Evolutionary conservation across 148 eudicot species (phyloP), one percentile per base, ranked within the genome.

Genomic region (Agrostemma githago): DNA sequence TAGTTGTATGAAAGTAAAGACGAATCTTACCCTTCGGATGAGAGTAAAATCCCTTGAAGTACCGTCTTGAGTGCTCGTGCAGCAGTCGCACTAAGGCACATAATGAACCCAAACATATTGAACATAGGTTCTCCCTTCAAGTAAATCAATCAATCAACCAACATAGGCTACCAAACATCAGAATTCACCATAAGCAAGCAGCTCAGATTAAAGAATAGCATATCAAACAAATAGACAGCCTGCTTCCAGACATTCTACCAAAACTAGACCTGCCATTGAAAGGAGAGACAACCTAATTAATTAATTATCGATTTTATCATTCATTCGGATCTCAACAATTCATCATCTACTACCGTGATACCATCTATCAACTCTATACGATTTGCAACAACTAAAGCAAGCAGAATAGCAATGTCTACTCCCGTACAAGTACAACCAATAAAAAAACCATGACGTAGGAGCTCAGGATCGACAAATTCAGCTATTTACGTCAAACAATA

Each of bases 11-110:
- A 15, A 40, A 5, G 38, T 41, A 17, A 12, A 16, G 70, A 26
- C 3, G 8, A 51, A 43, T 15, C 76, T 78, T 89, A 93, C 98
- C 85, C 93, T 81, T 93, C 98, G 14, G 98, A 87, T 43, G 98
- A 87, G 21, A 93, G 84, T 82, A 92, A 84, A 73, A 92, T 90
- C 78, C 97, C 97, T 77, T 89, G 93, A 76, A 92, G 86, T 5
- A 90, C 96, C 0, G 98, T 85, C 72, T 90, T 93, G 62, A 93
- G 83, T 66, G 96, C 98, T 80, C 98, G 83, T 42, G 98, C 98
- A 81, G 98, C 98, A 26, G 98, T 93, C 46, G 98, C 98, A 71
- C 90, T 90, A 75, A 93, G 14, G 67, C 98, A 93, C 87, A 93
- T 88, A 64, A 93, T 77, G 79, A 93, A 93, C 41, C 98, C 98